A percentile compares a stretch with the other conserved stretches of the same genome.
Conservation (phyloP, 75 land plant genomes). For the Selaginella moellendorffii region DNA sequence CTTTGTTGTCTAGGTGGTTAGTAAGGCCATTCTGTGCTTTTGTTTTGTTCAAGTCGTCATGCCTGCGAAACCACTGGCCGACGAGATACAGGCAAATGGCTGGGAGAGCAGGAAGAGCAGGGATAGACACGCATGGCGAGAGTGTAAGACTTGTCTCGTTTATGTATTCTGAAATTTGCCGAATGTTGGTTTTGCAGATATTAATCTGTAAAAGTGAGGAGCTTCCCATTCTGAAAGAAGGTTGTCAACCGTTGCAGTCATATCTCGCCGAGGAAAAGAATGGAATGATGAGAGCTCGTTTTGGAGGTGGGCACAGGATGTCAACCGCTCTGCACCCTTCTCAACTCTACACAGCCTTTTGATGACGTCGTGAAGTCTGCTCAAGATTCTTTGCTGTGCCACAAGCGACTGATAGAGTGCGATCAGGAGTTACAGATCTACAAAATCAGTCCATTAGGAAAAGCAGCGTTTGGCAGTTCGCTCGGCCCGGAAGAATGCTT, state of each 20-base stretch:
- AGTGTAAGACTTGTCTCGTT: constrained; percentile 49
- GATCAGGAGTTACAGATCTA: constrained; percentile 63
- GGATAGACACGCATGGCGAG: constrained; percentile 92
- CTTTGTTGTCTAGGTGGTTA: constrained; percentile 50
- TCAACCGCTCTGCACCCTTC: constrained; percentile 86
- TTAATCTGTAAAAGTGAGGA: constrained; percentile 93
- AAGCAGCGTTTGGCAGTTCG: constrained; percentile 94
- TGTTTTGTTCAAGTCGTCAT: constrained; percentile 94
- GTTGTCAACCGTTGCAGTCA: constrained; percentile 77
- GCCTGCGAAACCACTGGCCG: constrained; percentile 94
- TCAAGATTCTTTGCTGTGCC: constrained; percentile 96
- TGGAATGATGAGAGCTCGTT: constrained; percentile 95
- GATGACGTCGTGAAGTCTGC: constrained; percentile 91
- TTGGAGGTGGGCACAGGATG: constrained; percentile 88
- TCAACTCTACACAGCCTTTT: constrained; percentile 86
- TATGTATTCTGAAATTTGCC: no score
- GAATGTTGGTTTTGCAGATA: constrained; percentile 33
- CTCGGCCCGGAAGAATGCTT: constrained; percentile 91
- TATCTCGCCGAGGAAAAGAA: constrained; percentile 90
- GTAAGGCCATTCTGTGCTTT: constrained; percentile 82
- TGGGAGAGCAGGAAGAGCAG: constrained; percentile 97
- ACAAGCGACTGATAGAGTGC: constrained; percentile 75
- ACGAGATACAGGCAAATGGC: constrained; percentile 96
- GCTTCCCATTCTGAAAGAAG: constrained; percentile 40
- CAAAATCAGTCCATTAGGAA: constrained; percentile 74